phyloP scores from a whole-genome alignment of 2,329 filamentous ascomycete genomes.

The Arthroderma uncinatum region DNA sequence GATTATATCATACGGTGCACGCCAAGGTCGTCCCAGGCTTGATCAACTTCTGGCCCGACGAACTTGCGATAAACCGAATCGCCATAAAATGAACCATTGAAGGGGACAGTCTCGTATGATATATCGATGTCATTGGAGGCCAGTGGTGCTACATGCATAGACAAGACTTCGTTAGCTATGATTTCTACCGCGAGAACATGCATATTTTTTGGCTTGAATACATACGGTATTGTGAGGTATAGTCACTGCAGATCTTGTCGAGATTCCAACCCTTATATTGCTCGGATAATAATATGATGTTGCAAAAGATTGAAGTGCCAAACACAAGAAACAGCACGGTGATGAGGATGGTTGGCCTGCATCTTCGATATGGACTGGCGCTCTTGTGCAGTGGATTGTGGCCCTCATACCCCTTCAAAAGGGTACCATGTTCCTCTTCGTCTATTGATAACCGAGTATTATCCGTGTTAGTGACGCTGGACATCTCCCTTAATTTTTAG shows the following conservation, averaged over 20 bases:
- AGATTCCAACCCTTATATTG: slow-evolving; percentile 6
- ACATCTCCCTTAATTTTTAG: not conserved
- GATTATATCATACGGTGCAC: slow-evolving; percentile 36
- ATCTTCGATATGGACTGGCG: not conserved
- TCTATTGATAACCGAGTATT: not conserved
- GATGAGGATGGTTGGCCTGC: not conserved
- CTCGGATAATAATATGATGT: slow-evolving; percentile 11
- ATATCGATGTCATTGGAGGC: slow-evolving; percentile 33
- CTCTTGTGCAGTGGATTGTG: too few species aligned
- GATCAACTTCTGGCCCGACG: slow-evolving; percentile 45
- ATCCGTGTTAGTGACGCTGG: not conserved
- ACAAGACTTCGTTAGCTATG: not conserved
- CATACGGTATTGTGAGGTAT: slow-evolving; percentile 13
- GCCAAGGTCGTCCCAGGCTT: slow-evolving; percentile 45
- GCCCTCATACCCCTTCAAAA: not conserved
- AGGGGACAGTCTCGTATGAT: slow-evolving; percentile 33
- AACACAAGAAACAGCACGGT: not conserved
- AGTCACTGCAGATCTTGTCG: slow-evolving; percentile 9
- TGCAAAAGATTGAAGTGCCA: slow-evolving; percentile 13
- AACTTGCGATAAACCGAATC: slow-evolving; percentile 44
- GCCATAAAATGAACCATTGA: slow-evolving; percentile 48
- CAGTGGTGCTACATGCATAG: slow-evolving; percentile 17
- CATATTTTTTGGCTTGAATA: too few species aligned
- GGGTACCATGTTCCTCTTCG: not conserved
- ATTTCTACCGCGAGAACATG: not conserved